Conservation (phyloP, 1,139 yeast genomes). For the Keqinozyma sinolaborantium region DNA sequence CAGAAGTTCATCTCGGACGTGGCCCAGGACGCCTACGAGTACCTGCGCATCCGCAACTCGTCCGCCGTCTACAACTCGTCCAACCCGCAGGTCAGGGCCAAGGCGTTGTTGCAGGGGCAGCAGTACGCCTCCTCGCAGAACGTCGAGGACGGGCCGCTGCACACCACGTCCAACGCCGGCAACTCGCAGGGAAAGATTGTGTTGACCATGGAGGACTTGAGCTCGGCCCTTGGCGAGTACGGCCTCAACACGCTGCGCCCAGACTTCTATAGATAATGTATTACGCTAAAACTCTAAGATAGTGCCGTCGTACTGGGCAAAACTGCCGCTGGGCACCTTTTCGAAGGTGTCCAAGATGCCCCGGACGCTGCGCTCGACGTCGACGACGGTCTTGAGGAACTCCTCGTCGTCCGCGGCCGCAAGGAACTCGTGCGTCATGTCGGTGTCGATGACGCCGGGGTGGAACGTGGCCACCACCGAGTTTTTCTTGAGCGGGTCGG, state of each 20-base stretch:
- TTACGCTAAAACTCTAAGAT: not conserved
- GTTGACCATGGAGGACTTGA: conserved; percentile 83
- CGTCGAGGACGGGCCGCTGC: conserved; percentile 34
- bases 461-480: conserved; percentile 66
- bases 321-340: not conserved
- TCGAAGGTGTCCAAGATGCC: not conserved
- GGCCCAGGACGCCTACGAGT: conserved; percentile 96
- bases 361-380: not conserved
- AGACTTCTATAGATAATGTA: conserved; percentile 60
- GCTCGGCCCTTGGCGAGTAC: conserved; percentile 85
- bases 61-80: conserved; percentile 79
- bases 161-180: conserved; percentile 43
- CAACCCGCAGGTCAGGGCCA: conserved; percentile 84
- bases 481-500: conserved; percentile 61
- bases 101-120: conserved; percentile 70
- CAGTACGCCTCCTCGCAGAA: conserved; percentile 49
- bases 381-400: not conserved
- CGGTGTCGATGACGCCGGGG: conserved; percentile 88
- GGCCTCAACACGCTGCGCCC: conserved; percentile 91
- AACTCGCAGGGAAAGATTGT: conserved; percentile 73
- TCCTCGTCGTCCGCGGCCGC: not conserved
- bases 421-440: conserved; percentile 37
- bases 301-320: not conserved
- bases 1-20: conserved; percentile 93
- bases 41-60: conserved; percentile 82